Percentiles rank a stretch among this genome's conserved stretches.
phyloP scores from a whole-genome alignment of 768 basidiomycete species.

The Trametes gibbosa region DNA sequence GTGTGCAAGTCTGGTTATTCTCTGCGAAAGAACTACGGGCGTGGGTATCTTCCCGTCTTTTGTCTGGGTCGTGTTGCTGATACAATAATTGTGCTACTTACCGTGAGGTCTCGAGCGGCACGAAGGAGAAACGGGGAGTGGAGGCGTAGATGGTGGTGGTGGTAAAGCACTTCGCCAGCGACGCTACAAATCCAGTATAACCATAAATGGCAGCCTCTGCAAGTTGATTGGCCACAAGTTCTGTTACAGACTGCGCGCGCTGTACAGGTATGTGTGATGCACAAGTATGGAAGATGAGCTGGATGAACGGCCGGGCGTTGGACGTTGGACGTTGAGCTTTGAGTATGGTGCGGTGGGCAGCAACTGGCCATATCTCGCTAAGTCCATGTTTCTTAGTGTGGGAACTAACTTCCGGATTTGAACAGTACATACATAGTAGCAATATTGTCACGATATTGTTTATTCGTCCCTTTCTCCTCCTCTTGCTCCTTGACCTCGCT shows the following conservation, averaged over 20 bases:
- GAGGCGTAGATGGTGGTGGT: background rate
- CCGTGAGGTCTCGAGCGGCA: background rate
- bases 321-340: background rate
- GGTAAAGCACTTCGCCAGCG: slow-evolving; percentile 4
- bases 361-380: no score
- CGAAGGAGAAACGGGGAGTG: background rate
- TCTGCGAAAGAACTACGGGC: background rate
- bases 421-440: background rate
- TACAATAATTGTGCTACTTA: no score
- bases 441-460: background rate
- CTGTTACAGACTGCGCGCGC: background rate
- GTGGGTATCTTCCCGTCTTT: slow-evolving; percentile 8
- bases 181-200: slow-evolving; percentile 3
- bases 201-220: slow-evolving; percentile 9
- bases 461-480: background rate
- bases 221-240: background rate
- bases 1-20: background rate
- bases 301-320: background rate
- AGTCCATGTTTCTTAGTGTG: background rate
- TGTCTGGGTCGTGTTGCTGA: no score
- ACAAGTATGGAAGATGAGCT: no score
- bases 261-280: background rate
- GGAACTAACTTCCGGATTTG: background rate
- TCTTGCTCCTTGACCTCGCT: no score
- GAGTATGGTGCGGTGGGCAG: no score